A percentile compares a stretch with the other conserved stretches of the same genome.
phyloP scores from a whole-genome alignment of 495 filamentous ascomycete genomes.

The Letharia columbiana region DNA sequence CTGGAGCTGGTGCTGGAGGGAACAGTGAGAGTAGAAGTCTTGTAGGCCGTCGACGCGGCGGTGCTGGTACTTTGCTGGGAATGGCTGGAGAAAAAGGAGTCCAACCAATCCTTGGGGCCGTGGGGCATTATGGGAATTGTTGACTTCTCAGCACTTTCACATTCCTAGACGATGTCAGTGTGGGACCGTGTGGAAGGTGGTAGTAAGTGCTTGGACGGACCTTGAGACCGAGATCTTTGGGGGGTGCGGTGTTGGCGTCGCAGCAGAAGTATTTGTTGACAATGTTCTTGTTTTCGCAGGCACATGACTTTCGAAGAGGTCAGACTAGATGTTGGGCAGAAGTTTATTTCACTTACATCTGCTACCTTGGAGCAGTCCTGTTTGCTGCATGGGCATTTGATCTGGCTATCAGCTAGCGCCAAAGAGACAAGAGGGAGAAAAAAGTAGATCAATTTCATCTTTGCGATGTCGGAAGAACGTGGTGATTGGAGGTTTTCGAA shows the following conservation, averaged over 20 bases:
- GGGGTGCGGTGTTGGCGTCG: background rate
- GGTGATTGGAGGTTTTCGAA: background rate
- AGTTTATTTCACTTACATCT: background rate
- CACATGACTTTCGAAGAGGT: background rate
- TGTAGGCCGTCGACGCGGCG: background rate
- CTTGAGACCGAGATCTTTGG: background rate
- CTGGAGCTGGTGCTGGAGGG: background rate
- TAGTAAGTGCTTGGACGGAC: background rate
- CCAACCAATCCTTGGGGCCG: background rate
- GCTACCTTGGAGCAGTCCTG: background rate
- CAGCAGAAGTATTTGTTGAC: slow-evolving; percentile 4
- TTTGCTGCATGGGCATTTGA: background rate
- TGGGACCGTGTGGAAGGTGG: background rate
- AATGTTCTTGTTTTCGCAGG: slow-evolving; percentile 3
- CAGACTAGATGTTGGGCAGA: background rate
- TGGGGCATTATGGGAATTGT: background rate
- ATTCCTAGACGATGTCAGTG: background rate
- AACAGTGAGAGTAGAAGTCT: background rate
- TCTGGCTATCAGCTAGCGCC: background rate
- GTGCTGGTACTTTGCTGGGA: background rate
- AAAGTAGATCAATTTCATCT: background rate
- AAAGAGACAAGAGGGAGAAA: background rate
- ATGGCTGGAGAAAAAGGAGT: background rate
- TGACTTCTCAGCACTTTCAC: background rate
- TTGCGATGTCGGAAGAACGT: background rate